A percentile compares a stretch with the other conserved stretches of the same genome.
Conservation (phyloP, 2,329 filamentous ascomycete species). For the Sporothrix luriei region DNA sequence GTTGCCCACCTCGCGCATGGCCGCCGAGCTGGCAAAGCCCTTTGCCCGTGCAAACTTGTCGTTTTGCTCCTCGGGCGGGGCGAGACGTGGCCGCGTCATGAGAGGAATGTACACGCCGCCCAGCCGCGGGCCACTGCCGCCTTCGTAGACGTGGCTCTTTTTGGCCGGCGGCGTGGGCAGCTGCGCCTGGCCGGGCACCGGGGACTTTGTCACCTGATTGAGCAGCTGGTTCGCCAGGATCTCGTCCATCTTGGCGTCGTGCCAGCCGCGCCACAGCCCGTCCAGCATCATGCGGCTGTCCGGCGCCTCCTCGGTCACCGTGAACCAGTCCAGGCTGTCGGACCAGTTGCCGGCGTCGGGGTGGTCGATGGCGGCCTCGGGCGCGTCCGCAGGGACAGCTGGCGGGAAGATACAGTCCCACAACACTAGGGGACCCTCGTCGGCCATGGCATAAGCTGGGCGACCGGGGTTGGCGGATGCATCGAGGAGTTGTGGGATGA, state of each 20-base stretch:
- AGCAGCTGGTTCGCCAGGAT: slow-evolving; percentile 75
- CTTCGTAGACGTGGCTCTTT: slow-evolving; percentile 55
- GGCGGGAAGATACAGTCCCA: slow-evolving; percentile 92
- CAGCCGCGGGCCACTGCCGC: slow-evolving; percentile 55
- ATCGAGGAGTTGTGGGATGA: slow-evolving; percentile 77
- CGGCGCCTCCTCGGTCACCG: slow-evolving; percentile 67
- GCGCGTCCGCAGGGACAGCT: slow-evolving; percentile 36
- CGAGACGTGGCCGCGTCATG: slow-evolving; percentile 53
- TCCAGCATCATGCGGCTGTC: slow-evolving; percentile 66
- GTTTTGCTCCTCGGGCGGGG: slow-evolving; percentile 59
- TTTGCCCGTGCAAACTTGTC: slow-evolving; percentile 64
- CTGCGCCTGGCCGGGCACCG: slow-evolving; percentile 43
- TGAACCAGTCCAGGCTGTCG: slow-evolving; percentile 75
- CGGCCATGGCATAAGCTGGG: slow-evolving; percentile 87
- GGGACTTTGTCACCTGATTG: slow-evolving; percentile 54
- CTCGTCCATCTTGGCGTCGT: slow-evolving; percentile 85
- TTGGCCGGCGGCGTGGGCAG: slow-evolving; percentile 41
- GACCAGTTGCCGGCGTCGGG: slow-evolving; percentile 46
- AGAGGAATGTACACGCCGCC: slow-evolving; percentile 60
- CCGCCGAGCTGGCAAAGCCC: slow-evolving; percentile 58
- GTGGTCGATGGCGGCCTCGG: slow-evolving; percentile 15
- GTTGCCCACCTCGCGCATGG: slow-evolving; percentile 48
- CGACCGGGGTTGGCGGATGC: slow-evolving; percentile 69
- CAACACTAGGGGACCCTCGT: slow-evolving; percentile 84
- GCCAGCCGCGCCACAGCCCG: slow-evolving; percentile 80